Evolutionary conservation across 2,329 filamentous ascomycete genomes (phyloP).

Genomic region (Myriosclerotinia scirpicola): DNA sequence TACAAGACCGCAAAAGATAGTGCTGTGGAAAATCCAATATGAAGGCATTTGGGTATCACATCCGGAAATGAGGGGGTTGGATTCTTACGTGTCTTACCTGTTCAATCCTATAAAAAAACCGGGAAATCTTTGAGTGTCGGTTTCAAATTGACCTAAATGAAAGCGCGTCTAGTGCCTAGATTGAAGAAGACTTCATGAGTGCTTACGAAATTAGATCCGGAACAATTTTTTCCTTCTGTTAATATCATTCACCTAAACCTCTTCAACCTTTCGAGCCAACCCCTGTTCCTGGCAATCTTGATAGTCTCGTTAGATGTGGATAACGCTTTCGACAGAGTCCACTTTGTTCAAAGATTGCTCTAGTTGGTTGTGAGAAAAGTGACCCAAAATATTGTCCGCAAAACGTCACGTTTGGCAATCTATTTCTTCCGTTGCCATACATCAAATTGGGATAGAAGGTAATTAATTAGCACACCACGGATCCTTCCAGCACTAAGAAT

Average conservation of each 20-base stretch:
- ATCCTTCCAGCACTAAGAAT: constrained; percentile 21
- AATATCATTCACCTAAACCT: not conserved
- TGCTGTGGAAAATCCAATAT: constrained; percentile 10
- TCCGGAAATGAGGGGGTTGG: not conserved
- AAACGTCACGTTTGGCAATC: not conserved
- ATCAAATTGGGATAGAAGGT: not conserved
- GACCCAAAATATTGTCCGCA: not conserved
- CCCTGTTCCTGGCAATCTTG: not conserved
- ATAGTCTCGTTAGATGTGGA: not conserved
- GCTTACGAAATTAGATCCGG: constrained; percentile 1
- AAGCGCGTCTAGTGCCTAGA: not conserved
- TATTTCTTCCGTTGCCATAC: not conserved
- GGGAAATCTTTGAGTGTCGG: constrained; percentile 9
- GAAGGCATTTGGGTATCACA: not conserved
- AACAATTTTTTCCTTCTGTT: not conserved
- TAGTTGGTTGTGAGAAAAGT: not conserved
- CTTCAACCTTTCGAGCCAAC: not conserved
- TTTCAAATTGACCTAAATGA: not conserved
- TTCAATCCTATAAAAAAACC: not conserved
- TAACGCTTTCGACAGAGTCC: not conserved
- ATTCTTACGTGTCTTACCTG: not conserved
- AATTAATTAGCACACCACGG: not conserved
- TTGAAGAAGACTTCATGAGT: not conserved
- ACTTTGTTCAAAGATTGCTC: not conserved
- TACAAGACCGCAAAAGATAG: not conserved